A percentile compares a stretch with the other conserved stretches of the same genome.
phyloP scores from a whole-genome alignment of 306 rosid genomes.

The Mimosa bimucronata region DNA sequence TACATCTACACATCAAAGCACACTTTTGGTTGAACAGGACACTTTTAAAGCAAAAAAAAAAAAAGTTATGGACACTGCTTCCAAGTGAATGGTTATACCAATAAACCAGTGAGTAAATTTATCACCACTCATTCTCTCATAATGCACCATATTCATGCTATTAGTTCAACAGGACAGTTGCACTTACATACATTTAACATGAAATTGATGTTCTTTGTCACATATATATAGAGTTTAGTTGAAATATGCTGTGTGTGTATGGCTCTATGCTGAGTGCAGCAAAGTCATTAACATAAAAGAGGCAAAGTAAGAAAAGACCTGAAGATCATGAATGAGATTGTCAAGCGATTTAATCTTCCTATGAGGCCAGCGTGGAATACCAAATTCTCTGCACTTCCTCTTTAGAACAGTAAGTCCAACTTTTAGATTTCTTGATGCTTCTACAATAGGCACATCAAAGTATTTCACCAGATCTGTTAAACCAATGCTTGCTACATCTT shows the following conservation, averaged over 20 bases:
- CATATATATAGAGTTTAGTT: constrained; percentile 16
- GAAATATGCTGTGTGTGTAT: neutral
- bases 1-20: constrained; percentile 3
- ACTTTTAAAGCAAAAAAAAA: neutral
- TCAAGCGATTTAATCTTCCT: constrained; percentile 92
- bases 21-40: neutral
- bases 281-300: constrained; percentile 29
- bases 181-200: constrained; percentile 9
- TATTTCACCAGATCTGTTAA: constrained; percentile 78
- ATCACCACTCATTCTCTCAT: constrained; percentile 18
- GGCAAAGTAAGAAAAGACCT: constrained; percentile 56
- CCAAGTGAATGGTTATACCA: constrained; percentile 6
- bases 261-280: constrained; percentile 10
- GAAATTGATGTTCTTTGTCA: constrained; percentile 1
- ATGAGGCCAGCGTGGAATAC: constrained; percentile 96
- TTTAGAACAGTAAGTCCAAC: constrained; percentile 90
- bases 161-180: constrained; percentile 17
- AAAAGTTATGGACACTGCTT: neutral
- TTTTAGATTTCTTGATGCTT: constrained; percentile 79
- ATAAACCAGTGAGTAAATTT: constrained; percentile 19
- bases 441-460: constrained; percentile 80
- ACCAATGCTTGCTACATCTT: constrained; percentile 62
- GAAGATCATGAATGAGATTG: constrained; percentile 83
- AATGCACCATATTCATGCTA: constrained; percentile 19
- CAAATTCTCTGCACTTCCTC: constrained; percentile 88